Evolutionary conservation across 2,329 filamentous ascomycete species (phyloP), one percentile per base, ranked within the genome.

Genomic region (Emmonsiellopsis sp.): DNA sequence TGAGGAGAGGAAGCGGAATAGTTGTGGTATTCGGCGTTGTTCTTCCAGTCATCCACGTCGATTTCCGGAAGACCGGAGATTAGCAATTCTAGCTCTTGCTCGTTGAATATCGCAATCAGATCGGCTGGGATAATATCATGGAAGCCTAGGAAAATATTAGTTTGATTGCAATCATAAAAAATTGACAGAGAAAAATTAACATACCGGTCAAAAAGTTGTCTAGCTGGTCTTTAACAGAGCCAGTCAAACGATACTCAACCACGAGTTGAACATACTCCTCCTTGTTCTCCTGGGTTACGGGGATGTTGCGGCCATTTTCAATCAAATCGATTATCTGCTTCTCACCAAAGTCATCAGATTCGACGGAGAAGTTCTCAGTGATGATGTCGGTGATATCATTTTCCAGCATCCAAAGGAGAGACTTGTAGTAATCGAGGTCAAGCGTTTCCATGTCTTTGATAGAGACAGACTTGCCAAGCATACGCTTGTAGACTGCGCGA

Each of bases 361-460:
- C 91, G 32, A 95, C 84, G 9, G 91, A 93, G 68, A 98, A 97
- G 1, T 88, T 95, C 73, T 98, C 92, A 2, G 88, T 93, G 63
- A 97, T 93, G 64, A 97, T 90, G 65, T 97, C 93, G 4, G 91
- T 95, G 62, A 98, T 98, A 66, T 98, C 92, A 64, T 98, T 97
- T 67, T 95, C 88, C 54, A 97, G 78, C 84, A 98, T 97, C 94
- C 94, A 98, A 56, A 93, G 83, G 21, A 98, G 80, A 11, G 92
- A 97, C 71, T 97, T 98, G 82, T 97, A 96, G 75, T 98, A 98
- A 64, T 98, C 92, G 3, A 95, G 85, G 68, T 98, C 93, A 57
- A 98, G 87, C 21, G 91, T 96, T 71, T 98, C 93, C 90, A 98
- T 97, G 65, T 98, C 93, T 75, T 98, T 98, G 71, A 98, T 87